Evolutionary conservation across 2,329 filamentous ascomycete species (phyloP).

Genomic region (Sporothrix humicola): DNA sequence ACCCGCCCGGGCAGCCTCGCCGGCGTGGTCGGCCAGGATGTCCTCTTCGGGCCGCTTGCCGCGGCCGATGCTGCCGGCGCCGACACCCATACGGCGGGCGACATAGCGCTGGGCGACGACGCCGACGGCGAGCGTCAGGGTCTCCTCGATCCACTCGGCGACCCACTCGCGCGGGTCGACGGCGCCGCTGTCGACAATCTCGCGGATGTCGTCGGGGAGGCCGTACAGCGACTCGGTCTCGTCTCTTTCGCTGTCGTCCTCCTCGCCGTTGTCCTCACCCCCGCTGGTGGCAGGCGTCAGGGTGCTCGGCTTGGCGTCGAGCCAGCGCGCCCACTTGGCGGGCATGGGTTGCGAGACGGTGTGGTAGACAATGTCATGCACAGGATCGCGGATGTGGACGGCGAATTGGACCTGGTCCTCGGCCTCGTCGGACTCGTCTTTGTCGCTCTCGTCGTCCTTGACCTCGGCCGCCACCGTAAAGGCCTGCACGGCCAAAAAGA

Average conservation of each 20-base stretch:
- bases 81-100: slow-evolving; percentile 92
- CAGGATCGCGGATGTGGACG: slow-evolving; percentile 81
- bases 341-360: slow-evolving; percentile 84
- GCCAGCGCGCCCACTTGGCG: slow-evolving; percentile 85
- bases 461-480: slow-evolving; percentile 60
- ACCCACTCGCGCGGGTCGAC: slow-evolving; percentile 98
- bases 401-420: slow-evolving; percentile 75
- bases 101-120: slow-evolving; percentile 95
- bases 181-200: slow-evolving; percentile 75
- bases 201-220: slow-evolving; percentile 81
- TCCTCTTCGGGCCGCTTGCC: slow-evolving; percentile 66
- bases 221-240: background rate
- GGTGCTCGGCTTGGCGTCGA: slow-evolving; percentile 75
- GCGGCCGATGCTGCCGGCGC: slow-evolving; percentile 71
- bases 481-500: slow-evolving; percentile 95
- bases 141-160: slow-evolving; percentile 94
- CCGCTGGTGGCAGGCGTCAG: slow-evolving; percentile 58
- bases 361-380: slow-evolving; percentile 87
- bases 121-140: slow-evolving; percentile 76
- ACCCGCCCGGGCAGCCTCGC: slow-evolving; percentile 66
- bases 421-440: slow-evolving; percentile 67
- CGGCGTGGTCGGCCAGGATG: slow-evolving; percentile 61
- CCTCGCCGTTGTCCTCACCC: slow-evolving; percentile 24
- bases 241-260: background rate
- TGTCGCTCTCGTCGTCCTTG: slow-evolving; percentile 69